A percentile compares a stretch with the other conserved stretches of the same genome.
Conservation (phyloP, 1,139 yeast genomes). For the Hanseniaspora gamundiae region DNA sequence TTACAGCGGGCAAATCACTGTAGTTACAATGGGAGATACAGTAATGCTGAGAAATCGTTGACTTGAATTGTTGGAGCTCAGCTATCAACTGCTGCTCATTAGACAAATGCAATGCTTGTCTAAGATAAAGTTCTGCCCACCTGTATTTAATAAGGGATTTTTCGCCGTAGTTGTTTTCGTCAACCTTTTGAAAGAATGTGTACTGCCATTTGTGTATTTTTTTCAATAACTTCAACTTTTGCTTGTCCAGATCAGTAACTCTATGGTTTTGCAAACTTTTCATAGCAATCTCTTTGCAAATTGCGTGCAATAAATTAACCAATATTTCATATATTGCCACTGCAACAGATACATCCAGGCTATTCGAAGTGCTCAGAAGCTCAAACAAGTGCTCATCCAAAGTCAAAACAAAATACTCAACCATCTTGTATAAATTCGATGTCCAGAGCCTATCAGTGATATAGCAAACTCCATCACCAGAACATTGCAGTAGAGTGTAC, state of each 20-base stretch:
- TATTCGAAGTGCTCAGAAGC: constrained; percentile 9
- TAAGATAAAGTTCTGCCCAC: constrained; percentile 32
- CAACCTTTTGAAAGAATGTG: constrained; percentile 14
- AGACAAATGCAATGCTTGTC: constrained; percentile 26
- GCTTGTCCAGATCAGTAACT: constrained; percentile 19
- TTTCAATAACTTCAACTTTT: constrained; percentile 18
- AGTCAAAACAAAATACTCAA: constrained; percentile 26
- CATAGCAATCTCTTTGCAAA: constrained; percentile 16
- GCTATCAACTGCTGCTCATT: constrained; percentile 17
- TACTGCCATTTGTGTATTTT: constrained; percentile 32
- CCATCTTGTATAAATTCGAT: constrained; percentile 17
- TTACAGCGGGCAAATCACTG: constrained; percentile 48
- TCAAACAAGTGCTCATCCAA: constrained; percentile 21
- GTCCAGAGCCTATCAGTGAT: constrained; percentile 25
- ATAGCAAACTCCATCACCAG: constrained; percentile 16
- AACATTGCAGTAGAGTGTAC: constrained; percentile 26
- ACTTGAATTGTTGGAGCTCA: constrained; percentile 20
- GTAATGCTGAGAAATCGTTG: not conserved
- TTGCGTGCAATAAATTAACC: constrained; percentile 31
- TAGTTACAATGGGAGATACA: constrained; percentile 33
- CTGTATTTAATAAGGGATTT: constrained; percentile 20
- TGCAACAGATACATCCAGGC: constrained; percentile 13
- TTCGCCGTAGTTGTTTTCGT: constrained; percentile 8
- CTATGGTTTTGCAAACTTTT: constrained; percentile 19
- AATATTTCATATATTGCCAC: constrained; percentile 43